Evolutionary conservation across 2,329 filamentous ascomycete genomes (phyloP), one percentile per base, ranked within the genome.

Genomic region (Neofusicoccum kwambonambiense): DNA sequence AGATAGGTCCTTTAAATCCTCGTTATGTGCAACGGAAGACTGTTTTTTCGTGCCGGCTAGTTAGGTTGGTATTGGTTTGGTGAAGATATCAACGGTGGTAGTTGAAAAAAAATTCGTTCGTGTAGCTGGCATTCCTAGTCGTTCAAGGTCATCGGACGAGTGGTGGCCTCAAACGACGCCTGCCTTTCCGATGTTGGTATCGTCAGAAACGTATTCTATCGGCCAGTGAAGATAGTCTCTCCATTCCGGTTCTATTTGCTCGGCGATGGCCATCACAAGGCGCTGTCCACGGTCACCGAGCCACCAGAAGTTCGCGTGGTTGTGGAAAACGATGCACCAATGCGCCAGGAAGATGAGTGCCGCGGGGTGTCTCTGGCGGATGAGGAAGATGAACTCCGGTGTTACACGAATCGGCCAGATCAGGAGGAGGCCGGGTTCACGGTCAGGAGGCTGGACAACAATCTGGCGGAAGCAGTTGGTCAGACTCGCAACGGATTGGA

Each of bases 281-380:
- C 56, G 45, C 9, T 39, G 19, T n/a, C 54, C 74, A 74, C 77
- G 76, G 1, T 73, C 74, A 2, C 73, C 64, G 65, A 78, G 70
- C 79, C 77, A 78, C 79, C 72, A 81, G 71, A 75, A 78, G 12
- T 68, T 65, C 69, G 69, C 65, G 63, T 78, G 77, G 5, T 76
- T 69, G 22, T 72, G 70, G 2, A 80, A 67, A 7, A 77, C 67
- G 12, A 76, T 70, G 13, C 75, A 72, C 64, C 78, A 81, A 61
- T 78, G 71, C 50, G 78, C 75, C 13, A 81, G 64, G 22, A 81
- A 65, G 2, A 76, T 71, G 19, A 81, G 67, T 2, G 77, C 75
- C 1, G 72, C 73, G 7, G 76, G 70, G 15, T 76, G 70, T 22
- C 69, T 68, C 42, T 73, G 68, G 5, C 73, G 72, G 1, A 80